These are phyloP conservation scores for Harringtonia lauricola DNA, from an alignment of 2,329 filamentous ascomycete species.

Conservation along the genomic window DNA sequence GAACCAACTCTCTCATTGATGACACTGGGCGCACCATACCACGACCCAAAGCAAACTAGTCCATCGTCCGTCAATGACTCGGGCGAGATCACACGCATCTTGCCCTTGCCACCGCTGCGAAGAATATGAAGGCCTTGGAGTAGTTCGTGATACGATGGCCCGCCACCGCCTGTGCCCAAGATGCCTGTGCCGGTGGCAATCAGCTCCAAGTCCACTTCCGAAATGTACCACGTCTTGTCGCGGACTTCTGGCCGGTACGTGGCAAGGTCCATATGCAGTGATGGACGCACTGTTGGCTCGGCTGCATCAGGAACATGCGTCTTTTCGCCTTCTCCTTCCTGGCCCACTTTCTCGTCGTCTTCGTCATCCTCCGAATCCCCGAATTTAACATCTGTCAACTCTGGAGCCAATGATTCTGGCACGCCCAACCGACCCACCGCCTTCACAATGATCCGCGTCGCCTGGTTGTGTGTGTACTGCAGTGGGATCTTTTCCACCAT, in stretches of 20 bases:
- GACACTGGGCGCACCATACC: conserved; percentile 32
- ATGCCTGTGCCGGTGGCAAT: conserved; percentile 49
- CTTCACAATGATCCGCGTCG: conserved; percentile 43
- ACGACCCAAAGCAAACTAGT: conserved; percentile 37
- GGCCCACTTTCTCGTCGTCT: conserved; percentile 3
- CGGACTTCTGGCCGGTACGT: conserved; percentile 37
- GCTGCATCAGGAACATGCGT: conserved; percentile 3
- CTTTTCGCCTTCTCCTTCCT: conserved; percentile 2
- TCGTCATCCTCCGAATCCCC: background rate
- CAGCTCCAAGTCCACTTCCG: conserved; percentile 44
- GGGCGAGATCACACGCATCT: conserved; percentile 36
- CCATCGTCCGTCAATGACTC: conserved; percentile 37
- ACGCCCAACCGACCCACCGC: conserved; percentile 32
- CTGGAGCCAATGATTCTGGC: conserved; percentile 16
- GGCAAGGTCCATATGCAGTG: conserved; percentile 16
- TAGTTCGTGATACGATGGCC: conserved; percentile 38
- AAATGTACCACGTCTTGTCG: conserved; percentile 44
- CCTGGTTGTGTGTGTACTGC: conserved; percentile 38
- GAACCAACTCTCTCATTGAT: conserved; percentile 25
- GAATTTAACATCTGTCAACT: background rate
- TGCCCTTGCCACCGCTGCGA: conserved; percentile 30
- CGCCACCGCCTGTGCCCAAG: conserved; percentile 48
- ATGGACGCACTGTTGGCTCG: conserved; percentile 11
- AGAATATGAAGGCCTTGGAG: conserved; percentile 39
- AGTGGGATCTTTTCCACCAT: conserved; percentile 44